Evolutionary conservation across 1,139 yeast genomes (phyloP).

Genomic region (Blastobotrys capitulatus): DNA sequence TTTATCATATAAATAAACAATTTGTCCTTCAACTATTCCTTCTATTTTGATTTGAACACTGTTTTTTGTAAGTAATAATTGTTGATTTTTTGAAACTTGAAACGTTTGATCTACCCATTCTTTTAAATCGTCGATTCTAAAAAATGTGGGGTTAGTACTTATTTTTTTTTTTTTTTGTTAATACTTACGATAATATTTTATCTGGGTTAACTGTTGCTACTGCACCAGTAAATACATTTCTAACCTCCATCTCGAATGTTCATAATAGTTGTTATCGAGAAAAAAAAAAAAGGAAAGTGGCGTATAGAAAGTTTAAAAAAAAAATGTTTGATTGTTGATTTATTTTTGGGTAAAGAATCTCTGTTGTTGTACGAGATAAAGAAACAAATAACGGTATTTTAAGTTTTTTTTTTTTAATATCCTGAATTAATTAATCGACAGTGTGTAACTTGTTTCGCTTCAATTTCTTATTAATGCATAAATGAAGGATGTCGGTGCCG

Average conservation of each 20-base stretch:
- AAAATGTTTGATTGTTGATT: too few species aligned
- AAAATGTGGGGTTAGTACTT: slow-evolving; percentile 1
- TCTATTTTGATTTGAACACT: slow-evolving; percentile 29
- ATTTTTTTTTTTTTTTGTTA: neutral
- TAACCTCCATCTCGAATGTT: slow-evolving; percentile 3
- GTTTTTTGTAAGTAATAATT: slow-evolving; percentile 28
- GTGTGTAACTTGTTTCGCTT: too few species aligned
- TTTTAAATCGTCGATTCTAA: slow-evolving; percentile 13
- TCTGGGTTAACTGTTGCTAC: slow-evolving; percentile 8
- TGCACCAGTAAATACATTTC: slow-evolving; percentile 11
- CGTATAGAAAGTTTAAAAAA: neutral
- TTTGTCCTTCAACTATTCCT: slow-evolving; percentile 24
- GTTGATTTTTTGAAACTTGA: slow-evolving; percentile 22
- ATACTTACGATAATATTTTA: slow-evolving; percentile 9
- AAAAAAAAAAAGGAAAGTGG: neutral
- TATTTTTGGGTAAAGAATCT: too few species aligned
- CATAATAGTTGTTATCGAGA: neutral
- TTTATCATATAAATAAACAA: slow-evolving; percentile 28
- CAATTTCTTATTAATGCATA: too few species aligned
- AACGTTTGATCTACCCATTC: slow-evolving; percentile 43
- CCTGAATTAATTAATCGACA: too few species aligned
- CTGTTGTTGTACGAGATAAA: too few species aligned
- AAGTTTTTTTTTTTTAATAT: too few species aligned
- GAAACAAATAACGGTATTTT: too few species aligned
- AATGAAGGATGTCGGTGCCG: too few species aligned